phyloP scores from a whole-genome alignment of 768 basidiomycete species.

The Tephrocybe sp. region DNA sequence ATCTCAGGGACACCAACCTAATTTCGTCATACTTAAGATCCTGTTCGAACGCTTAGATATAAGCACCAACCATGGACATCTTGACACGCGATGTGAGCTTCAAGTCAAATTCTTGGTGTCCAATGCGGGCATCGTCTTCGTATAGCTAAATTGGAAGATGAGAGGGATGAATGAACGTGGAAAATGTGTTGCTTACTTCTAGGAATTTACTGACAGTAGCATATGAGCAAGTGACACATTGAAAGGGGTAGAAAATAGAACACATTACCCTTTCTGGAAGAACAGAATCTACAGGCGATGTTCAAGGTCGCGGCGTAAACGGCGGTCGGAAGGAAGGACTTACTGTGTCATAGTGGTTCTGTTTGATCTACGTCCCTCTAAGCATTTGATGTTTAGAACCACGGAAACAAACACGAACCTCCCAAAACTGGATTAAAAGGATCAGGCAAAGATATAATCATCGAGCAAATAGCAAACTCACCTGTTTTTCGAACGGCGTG shows the following conservation, averaged over 20 bases:
- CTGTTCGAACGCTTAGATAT: no score
- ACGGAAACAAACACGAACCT: conserved; percentile 39
- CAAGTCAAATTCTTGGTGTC: conserved; percentile 92
- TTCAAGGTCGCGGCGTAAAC: conserved; percentile 17
- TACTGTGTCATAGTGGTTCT: conserved; percentile 94
- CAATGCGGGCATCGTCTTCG: conserved; percentile 91
- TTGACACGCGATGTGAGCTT: conserved; percentile 92
- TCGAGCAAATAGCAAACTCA: conserved; percentile 22
- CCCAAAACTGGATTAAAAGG: conserved; percentile 57
- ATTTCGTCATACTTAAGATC: no score
- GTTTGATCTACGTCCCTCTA: conserved; percentile 69
- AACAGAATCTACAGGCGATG: conserved; percentile 66
- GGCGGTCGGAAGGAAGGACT: conserved; percentile 12
- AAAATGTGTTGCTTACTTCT: conserved; percentile 44
- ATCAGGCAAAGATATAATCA: conserved; percentile 3
- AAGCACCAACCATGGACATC: conserved; percentile 85
- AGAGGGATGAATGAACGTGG: background rate
- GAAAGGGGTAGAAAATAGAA: conserved; percentile 1
- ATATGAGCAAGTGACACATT: background rate
- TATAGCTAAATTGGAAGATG: conserved; percentile 55
- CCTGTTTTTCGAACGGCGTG: conserved; percentile 95
- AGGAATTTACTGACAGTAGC: conserved; percentile 62
- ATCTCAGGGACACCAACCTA: conserved; percentile 95
- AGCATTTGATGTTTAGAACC: background rate
- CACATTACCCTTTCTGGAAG: conserved; percentile 91